A percentile compares a stretch with the other conserved stretches of the same genome.
Conservation (phyloP, 768 basidiomycete species). For the Amanita subjunquillea region DNA sequence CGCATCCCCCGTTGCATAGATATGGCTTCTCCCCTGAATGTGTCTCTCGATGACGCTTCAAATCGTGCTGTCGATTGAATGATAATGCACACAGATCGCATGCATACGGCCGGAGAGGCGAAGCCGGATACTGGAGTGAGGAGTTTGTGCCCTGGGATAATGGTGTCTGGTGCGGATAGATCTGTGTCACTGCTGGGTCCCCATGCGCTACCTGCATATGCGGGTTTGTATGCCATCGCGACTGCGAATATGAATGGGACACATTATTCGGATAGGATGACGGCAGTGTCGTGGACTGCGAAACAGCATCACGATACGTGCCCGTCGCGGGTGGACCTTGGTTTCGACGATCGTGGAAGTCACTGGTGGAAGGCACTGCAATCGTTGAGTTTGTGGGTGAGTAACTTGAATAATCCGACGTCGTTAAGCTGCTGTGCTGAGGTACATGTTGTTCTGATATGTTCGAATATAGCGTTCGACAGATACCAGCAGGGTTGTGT, state of each 20-base stretch:
- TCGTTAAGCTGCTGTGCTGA: not conserved
- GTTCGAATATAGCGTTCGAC: constrained; percentile 1
- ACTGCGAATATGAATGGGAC: constrained; percentile 21
- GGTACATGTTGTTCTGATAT: not conserved
- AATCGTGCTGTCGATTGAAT: constrained; percentile 79
- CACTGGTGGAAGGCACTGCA: not conserved
- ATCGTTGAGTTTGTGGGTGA: not conserved
- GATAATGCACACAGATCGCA: constrained; percentile 71
- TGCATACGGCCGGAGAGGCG: constrained; percentile 52
- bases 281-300: not conserved
- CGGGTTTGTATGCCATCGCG: constrained; percentile 34
- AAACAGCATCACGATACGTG: not conserved
- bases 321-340: not conserved
- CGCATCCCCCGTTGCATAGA: constrained; percentile 74
- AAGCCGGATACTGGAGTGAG: constrained; percentile 42
- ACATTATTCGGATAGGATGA: constrained; percentile 13
- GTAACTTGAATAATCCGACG: not conserved
- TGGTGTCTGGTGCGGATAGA: constrained; percentile 24
- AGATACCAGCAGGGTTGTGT: not conserved
- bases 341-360: not conserved
- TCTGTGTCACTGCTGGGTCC: constrained; percentile 12
- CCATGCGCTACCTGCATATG: constrained; percentile 15
- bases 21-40: constrained; percentile 83
- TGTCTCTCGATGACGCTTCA: constrained; percentile 77
- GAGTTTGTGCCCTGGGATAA: constrained; percentile 24